A percentile compares a stretch with the other conserved stretches of the same genome.
Conservation (phyloP, 306 rosid genomes). For the Vachellia collinsii region DNA sequence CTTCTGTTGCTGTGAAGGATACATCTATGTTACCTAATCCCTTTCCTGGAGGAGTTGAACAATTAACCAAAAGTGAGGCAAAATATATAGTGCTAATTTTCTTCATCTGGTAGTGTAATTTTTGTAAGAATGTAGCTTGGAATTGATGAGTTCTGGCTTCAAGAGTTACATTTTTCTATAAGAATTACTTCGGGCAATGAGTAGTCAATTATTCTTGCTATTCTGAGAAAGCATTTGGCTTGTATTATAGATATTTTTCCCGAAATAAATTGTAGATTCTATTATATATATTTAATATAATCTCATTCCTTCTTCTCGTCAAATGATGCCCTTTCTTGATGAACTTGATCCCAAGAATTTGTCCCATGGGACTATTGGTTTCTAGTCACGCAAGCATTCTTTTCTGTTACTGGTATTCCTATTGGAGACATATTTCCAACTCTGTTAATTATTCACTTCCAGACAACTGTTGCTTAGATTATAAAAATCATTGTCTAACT, state of each 20-base stretch:
- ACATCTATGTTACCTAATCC: not conserved
- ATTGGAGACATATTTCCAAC: constrained; percentile 9
- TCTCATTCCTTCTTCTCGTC: not conserved
- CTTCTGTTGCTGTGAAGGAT: constrained; percentile 10
- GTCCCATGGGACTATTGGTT: not conserved
- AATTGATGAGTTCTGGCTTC: not conserved
- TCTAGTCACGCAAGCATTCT: constrained; percentile 6
- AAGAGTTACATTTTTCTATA: not conserved
- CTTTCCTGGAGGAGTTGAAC: not conserved
- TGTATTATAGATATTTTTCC: not conserved
- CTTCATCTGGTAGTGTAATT: not conserved
- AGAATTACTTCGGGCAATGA: too few relatives aligned
- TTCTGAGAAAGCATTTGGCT: not conserved
- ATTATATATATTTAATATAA: not conserved
- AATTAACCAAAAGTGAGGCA: not conserved
- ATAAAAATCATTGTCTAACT: not conserved
- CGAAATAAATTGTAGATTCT: not conserved
- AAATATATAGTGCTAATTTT: not conserved
- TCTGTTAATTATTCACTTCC: constrained; percentile 12
- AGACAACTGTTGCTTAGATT: constrained; percentile 7
- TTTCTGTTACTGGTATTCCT: constrained; percentile 13
- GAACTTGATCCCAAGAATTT: not conserved
- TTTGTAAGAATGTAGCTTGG: not conserved
- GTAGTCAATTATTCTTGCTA: too few relatives aligned
- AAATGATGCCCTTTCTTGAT: not conserved